These are phyloP conservation scores for Boletus bicolor DNA, from an alignment of 768 basidiomycete genomes.

Conservation along the genomic window DNA sequence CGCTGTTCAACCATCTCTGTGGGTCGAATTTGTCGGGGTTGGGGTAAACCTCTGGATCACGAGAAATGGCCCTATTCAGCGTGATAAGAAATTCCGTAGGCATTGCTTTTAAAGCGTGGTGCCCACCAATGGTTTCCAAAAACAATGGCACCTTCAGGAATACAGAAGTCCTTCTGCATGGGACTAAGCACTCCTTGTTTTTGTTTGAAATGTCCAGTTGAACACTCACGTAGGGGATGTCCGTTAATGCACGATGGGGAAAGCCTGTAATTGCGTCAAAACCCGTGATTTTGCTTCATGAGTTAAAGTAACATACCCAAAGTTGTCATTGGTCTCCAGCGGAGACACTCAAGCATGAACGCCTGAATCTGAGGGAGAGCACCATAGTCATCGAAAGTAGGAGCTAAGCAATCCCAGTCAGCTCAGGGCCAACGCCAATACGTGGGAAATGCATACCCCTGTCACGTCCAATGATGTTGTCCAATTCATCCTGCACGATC, in stretches of 20 bases:
- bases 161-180: conserved; percentile 33
- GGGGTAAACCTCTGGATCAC: conserved; percentile 55
- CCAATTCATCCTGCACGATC: conserved; percentile 53
- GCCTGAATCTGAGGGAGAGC: conserved; percentile 38
- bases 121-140: conserved; percentile 37
- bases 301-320: conserved; percentile 20
- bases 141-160: conserved; percentile 36
- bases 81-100: neutral
- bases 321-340: conserved; percentile 41
- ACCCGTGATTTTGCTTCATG: neutral
- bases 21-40: conserved; percentile 60
- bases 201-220: neutral
- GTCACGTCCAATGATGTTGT: conserved; percentile 47
- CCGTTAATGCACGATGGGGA: conserved; percentile 60
- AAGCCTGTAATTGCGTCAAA: conserved; percentile 39
- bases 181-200: neutral
- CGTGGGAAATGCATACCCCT: conserved; percentile 17
- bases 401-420: conserved; percentile 26
- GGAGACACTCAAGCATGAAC: conserved; percentile 39
- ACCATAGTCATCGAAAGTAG: conserved; percentile 38
- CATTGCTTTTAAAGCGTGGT: neutral
- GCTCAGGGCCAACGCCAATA: neutral
- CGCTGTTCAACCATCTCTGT: conserved; percentile 48
- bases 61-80: conserved; percentile 45
- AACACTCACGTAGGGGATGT: conserved; percentile 57